phyloP scores from a whole-genome alignment of 78 protist genomes.

The Cavenderia fasciculata region DNA sequence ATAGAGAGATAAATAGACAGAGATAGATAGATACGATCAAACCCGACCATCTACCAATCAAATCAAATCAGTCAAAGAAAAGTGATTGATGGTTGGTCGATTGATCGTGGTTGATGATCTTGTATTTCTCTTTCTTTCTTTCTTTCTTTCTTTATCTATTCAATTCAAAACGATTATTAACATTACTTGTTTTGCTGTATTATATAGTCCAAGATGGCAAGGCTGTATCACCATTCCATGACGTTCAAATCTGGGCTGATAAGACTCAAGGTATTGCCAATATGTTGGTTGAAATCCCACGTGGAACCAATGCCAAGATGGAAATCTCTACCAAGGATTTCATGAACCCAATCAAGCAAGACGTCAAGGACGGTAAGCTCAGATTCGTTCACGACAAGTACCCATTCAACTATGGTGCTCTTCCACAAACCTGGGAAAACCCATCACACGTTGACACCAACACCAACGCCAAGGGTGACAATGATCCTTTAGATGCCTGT shows the following conservation, averaged over 20 bases:
- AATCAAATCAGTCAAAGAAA: no score
- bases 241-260: slow-evolving; percentile 83
- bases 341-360: slow-evolving; percentile 93
- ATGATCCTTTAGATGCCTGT: slow-evolving; percentile 94
- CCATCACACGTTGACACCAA: slow-evolving; percentile 67
- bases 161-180: no score
- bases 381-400: slow-evolving; percentile 91
- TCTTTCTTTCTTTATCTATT: no score
- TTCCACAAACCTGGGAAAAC: slow-evolving; percentile 94
- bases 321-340: slow-evolving; percentile 86
- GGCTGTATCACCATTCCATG: slow-evolving; percentile 88
- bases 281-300: slow-evolving; percentile 90
- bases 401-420: slow-evolving; percentile 95
- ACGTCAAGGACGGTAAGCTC: slow-evolving; percentile 86
- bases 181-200: no score
- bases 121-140: no score
- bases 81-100: no score
- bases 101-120: no score
- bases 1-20: neutral
- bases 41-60: no score
- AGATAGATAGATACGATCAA: neutral
- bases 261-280: slow-evolving; percentile 42
- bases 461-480: slow-evolving; percentile 89
- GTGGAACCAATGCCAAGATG: slow-evolving; percentile 90
- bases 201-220: slow-evolving; percentile 36